Conservation (phyloP, 768 basidiomycete genomes). For the Pholiota conissans region DNA sequence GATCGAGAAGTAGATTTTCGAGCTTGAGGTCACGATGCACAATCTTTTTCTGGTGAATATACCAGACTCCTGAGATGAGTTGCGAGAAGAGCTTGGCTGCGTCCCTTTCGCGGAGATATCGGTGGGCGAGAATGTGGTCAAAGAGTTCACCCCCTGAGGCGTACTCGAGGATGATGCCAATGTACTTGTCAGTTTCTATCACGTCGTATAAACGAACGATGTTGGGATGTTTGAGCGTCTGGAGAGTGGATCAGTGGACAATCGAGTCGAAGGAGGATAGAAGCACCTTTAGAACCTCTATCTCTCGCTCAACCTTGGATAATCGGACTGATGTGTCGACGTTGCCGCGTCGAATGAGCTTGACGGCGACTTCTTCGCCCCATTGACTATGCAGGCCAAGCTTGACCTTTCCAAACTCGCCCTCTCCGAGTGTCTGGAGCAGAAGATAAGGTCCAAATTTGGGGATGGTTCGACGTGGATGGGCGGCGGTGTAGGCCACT, state of each 20-base stretch:
- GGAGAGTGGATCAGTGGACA: conserved; percentile 16
- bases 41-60: conserved; percentile 98
- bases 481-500: conserved; percentile 77
- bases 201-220: conserved; percentile 98
- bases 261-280: conserved; percentile 15
- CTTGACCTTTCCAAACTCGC: conserved; percentile 99
- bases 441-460: conserved; percentile 96
- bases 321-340: conserved; percentile 84
- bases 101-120: conserved; percentile 92
- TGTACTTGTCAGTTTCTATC: conserved; percentile 99
- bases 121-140: conserved; percentile 97
- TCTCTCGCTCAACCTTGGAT: conserved; percentile 96
- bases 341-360: conserved; percentile 91
- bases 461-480: conserved; percentile 84
- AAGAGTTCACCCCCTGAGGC: conserved; percentile 98
- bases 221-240: conserved; percentile 96
- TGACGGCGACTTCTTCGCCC: conserved; percentile 99
- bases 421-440: conserved; percentile 95
- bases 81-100: conserved; percentile 96
- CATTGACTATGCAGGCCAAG: conserved; percentile 91
- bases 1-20: conserved; percentile 95
- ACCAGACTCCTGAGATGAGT: conserved; percentile 97
- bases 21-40: conserved; percentile 99
- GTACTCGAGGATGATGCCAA: conserved; percentile 98
- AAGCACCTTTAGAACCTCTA: conserved; percentile 90